Evolutionary conservation across 257 asterid species (phyloP), one percentile per base, ranked within the genome.

Genomic region (Perilla frutescens): DNA sequence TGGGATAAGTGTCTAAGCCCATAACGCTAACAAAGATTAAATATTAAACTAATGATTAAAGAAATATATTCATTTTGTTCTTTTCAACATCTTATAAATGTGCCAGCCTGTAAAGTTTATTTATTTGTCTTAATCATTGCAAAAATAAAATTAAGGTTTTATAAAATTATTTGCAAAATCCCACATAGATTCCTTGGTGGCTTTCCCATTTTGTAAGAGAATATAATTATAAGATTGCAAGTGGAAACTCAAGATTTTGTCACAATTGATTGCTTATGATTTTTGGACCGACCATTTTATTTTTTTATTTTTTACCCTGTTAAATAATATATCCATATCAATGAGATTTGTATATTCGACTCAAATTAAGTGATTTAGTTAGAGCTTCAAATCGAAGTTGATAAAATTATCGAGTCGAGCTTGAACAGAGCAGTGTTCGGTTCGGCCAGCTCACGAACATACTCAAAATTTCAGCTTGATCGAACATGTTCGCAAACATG

Each of bases 171-270:
- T 58, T 71, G n/a, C 5, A 32, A 48, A 48, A 47, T 26, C 41
- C 39, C 39, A 40, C 39, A 34, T 70, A 44, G 41, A 57, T 44
- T 57, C 58, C 11, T 58, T 34, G 48, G 39, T 59, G 40, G 75
- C 48, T 31, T 68, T n/a, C 78, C 65, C 13, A 50, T 72, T 72
- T 37, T 62, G 63, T 8, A 53, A 26, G 53, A 75, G 39, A 49
- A 8, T 57, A 74, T 34, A 8, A 61, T 39, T 61, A 43, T 41
- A 49, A 37, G 6, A 62, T 63, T 10, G 62, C 20, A 50, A 51
- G 32, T 48, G n/a, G 76, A 62, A 69, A 76, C 67, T 76, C 61
- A 62, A 76, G 60, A 61, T 76, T 68, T 50, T 68, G 71, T 69
- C 76, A 51, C 66, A 61, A 15, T 70, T 36, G n/a, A 53, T 68